phyloP scores from a whole-genome alignment of 495 filamentous ascomycete species.

The Hypomontagnella monticulosa region DNA sequence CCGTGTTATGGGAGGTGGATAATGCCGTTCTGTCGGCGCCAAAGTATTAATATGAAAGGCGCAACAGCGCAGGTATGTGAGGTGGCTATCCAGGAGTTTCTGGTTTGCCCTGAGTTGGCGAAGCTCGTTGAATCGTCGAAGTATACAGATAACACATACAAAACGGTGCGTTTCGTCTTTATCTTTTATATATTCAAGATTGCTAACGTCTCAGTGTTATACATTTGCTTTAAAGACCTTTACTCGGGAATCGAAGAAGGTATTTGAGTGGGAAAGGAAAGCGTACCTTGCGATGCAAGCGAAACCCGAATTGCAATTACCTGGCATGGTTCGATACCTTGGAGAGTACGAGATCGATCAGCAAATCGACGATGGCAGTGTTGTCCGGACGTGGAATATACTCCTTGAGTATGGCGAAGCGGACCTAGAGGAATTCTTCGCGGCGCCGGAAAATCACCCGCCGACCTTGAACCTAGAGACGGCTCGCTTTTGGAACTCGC shows the following conservation, averaged over 20 bases:
- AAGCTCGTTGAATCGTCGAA: not conserved
- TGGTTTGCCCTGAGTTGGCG: slow-evolving; percentile 35
- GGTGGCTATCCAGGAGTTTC: slow-evolving; percentile 46
- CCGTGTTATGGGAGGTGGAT: slow-evolving; percentile 30
- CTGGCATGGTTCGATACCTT: slow-evolving; percentile 47
- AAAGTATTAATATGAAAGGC: slow-evolving; percentile 41
- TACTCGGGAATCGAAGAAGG: slow-evolving; percentile 14
- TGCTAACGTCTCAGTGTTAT: slow-evolving; percentile 45
- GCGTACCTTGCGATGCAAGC: slow-evolving; percentile 43
- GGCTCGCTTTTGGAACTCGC: slow-evolving; percentile 48
- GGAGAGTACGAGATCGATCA: slow-evolving; percentile 32
- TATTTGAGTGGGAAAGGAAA: slow-evolving; percentile 46
- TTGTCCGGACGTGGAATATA: slow-evolving; percentile 41
- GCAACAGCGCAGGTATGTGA: slow-evolving; percentile 49
- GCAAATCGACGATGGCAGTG: slow-evolving; percentile 15
- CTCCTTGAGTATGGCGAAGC: slow-evolving; percentile 50
- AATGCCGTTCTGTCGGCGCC: slow-evolving; percentile 45
- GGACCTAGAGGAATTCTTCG: slow-evolving; percentile 51
- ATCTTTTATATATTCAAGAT: not conserved
- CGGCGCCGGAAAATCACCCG: slow-evolving; percentile 25
- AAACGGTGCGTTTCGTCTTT: slow-evolving; percentile 6
- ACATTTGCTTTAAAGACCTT: slow-evolving; percentile 51
- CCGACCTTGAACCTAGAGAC: slow-evolving; percentile 46
- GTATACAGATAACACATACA: slow-evolving; percentile 24
- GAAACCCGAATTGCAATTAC: not conserved